A percentile compares a stretch with the other conserved stretches of the same genome.
These are phyloP conservation scores for Cornus suecica DNA, from an alignment of 148 eudicot species.

Conservation along the genomic window DNA sequence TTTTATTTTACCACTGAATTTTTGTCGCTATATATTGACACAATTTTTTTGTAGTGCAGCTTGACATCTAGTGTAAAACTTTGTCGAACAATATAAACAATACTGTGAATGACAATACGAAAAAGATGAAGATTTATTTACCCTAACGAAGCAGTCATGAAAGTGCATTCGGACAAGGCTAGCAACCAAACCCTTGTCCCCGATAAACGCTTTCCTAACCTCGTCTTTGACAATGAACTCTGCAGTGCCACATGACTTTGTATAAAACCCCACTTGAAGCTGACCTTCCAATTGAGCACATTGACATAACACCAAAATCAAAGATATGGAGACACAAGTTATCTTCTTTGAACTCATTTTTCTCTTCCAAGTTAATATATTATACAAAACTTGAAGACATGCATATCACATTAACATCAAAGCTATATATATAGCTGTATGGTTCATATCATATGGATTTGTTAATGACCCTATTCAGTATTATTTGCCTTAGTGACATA, in stretches of 20 bases:
- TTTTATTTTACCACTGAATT: too few relatives aligned
- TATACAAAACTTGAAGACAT: not conserved
- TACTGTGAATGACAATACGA: too few relatives aligned
- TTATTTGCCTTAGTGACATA: slow-evolving; percentile 13
- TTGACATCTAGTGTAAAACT: too few relatives aligned
- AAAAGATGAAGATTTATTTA: slow-evolving; percentile 17
- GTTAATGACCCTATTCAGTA: not conserved
- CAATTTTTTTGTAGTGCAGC: too few relatives aligned
- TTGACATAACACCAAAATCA: slow-evolving; percentile 33
- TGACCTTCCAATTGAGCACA: slow-evolving; percentile 37
- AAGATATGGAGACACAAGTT: slow-evolving; percentile 9
- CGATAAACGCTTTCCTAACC: slow-evolving; percentile 37
- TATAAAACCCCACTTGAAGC: slow-evolving; percentile 52
- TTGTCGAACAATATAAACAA: too few relatives aligned
- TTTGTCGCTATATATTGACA: too few relatives aligned
- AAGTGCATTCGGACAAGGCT: slow-evolving; percentile 68
- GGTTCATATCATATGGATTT: not conserved
- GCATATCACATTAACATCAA: not conserved
- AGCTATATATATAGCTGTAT: slow-evolving; percentile 7
- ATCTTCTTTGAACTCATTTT: slow-evolving; percentile 26
- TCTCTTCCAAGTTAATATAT: not conserved
- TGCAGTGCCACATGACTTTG: slow-evolving; percentile 37
- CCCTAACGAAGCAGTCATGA: slow-evolving; percentile 77
- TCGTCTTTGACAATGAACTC: slow-evolving; percentile 52
- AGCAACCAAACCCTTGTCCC: slow-evolving; percentile 51